Evolutionary conservation across 2,329 filamentous ascomycete species (phyloP).

Genomic region (Amesomyces nigricolor): DNA sequence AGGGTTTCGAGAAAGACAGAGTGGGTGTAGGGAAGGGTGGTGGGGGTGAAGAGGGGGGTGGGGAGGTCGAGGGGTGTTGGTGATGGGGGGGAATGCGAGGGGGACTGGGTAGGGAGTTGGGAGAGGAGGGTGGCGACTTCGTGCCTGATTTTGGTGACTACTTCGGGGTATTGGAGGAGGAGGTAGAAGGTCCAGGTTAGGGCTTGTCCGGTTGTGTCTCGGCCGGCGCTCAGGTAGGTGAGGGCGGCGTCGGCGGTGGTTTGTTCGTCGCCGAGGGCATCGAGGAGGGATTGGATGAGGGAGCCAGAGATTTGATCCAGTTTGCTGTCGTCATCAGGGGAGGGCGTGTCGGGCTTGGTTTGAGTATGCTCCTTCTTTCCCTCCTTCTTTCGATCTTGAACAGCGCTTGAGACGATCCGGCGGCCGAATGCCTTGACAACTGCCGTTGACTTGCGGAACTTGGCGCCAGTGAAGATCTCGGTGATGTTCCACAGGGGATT

Average conservation of each 20-base stretch:
- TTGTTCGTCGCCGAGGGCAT: constrained; percentile 48
- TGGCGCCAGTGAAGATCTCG: constrained; percentile 46
- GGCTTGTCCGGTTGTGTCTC: constrained; percentile 60
- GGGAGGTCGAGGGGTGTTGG: constrained; percentile 6
- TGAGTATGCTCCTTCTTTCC: constrained; percentile 23
- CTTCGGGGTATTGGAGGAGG: constrained; percentile 46
- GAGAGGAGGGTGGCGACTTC: constrained; percentile 34
- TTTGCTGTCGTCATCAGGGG: constrained; percentile 24
- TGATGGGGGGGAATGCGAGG: background rate
- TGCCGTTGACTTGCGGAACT: constrained; percentile 44
- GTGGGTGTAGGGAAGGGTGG: constrained; percentile 49
- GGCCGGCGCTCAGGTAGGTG: constrained; percentile 60
- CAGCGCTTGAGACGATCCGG: constrained; percentile 51
- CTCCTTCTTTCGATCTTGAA: constrained; percentile 34
- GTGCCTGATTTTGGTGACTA: constrained; percentile 37
- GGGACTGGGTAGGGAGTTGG: background rate
- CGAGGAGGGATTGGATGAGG: constrained; percentile 55
- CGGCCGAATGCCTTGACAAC: constrained; percentile 51
- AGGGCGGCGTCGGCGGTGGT: constrained; percentile 59
- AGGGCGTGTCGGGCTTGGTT: background rate
- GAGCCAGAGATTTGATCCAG: constrained; percentile 45
- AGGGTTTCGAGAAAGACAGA: constrained; percentile 59
- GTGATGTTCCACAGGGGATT: constrained; percentile 59
- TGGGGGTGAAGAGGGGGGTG: constrained; percentile 36
- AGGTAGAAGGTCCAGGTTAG: constrained; percentile 60